Conservation (phyloP, 2,329 filamentous ascomycete species). For the Aspergillus caelatus region DNA sequence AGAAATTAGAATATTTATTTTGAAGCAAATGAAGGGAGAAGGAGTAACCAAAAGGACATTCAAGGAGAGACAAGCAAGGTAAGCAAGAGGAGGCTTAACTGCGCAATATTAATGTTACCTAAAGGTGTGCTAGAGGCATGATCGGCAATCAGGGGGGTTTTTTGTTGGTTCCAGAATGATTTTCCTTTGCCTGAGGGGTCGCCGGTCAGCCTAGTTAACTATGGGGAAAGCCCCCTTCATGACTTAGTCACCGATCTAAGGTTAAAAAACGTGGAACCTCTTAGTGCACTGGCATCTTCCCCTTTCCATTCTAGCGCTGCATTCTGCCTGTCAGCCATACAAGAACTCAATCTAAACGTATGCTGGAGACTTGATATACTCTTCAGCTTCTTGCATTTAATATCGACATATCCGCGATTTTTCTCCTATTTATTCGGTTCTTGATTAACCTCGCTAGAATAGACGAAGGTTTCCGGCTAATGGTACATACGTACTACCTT, state of each 20-base stretch:
- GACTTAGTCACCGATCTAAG: neutral
- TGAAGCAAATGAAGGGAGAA: neutral
- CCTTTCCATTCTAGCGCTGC: constrained; percentile 1
- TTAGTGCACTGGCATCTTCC: neutral
- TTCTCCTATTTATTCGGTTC: too few species aligned
- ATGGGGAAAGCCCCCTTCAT: neutral
- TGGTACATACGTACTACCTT: too few species aligned
- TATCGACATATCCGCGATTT: too few species aligned
- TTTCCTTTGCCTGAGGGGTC: too few species aligned
- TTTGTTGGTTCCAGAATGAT: neutral
- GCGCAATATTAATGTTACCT: constrained; percentile 2
- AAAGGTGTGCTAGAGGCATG: neutral
- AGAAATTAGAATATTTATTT: neutral
- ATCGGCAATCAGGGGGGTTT: neutral
- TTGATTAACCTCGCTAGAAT: too few species aligned
- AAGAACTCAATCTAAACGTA: neutral
- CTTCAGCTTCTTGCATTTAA: too few species aligned
- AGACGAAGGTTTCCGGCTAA: too few species aligned
- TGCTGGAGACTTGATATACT: too few species aligned
- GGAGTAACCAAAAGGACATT: neutral
- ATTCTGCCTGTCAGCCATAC: neutral
- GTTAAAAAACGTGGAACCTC: neutral
- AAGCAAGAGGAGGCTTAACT: neutral
- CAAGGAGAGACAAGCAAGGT: neutral
- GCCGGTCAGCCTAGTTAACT: neutral